Conservation (phyloP, 345 rosid species). For the Cardiospermum halicacabum region DNA sequence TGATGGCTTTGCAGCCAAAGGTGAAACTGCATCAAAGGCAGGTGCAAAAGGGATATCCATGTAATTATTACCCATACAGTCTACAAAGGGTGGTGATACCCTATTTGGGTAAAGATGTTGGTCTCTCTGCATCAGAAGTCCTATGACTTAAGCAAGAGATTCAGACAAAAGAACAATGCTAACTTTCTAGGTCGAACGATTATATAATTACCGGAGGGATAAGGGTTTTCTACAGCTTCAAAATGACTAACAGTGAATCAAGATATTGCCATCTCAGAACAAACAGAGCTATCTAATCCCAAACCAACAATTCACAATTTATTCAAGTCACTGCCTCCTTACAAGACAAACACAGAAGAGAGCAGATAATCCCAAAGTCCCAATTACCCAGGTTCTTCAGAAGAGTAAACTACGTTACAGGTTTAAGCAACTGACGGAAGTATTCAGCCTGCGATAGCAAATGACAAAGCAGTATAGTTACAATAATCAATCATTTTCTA, state of each 20-base stretch:
- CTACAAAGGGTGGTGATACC: conserved; percentile 33
- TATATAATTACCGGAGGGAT: conserved; percentile 23
- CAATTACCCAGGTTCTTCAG: conserved; percentile 18
- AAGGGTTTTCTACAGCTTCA: conserved; percentile 24
- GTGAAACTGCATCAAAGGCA: conserved; percentile 43
- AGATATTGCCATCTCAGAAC: conserved; percentile 29
- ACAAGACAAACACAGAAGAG: conserved; percentile 34
- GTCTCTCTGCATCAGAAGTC: conserved; percentile 50
- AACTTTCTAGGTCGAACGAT: conserved; percentile 20
- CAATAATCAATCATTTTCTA: background rate
- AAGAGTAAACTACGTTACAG: conserved; percentile 78
- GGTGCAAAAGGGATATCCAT: conserved; percentile 42
- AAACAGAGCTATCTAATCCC: conserved; percentile 30
- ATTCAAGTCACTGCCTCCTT: conserved; percentile 28
- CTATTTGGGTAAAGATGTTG: conserved; percentile 24
- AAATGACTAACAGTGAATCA: conserved; percentile 31
- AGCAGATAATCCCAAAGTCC: conserved; percentile 37
- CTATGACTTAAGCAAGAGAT: conserved; percentile 19
- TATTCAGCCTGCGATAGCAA: conserved; percentile 71
- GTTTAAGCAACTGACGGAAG: conserved; percentile 95
- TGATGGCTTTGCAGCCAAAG: conserved; percentile 46
- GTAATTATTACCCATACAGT: conserved; percentile 38
- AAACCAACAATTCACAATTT: conserved; percentile 23
- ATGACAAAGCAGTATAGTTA: conserved; percentile 6
- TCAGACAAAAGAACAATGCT: conserved; percentile 19